Evolutionary conservation across 805 yeast genomes (phyloP).

Genomic region (Yarrowia phangngaensis): DNA sequence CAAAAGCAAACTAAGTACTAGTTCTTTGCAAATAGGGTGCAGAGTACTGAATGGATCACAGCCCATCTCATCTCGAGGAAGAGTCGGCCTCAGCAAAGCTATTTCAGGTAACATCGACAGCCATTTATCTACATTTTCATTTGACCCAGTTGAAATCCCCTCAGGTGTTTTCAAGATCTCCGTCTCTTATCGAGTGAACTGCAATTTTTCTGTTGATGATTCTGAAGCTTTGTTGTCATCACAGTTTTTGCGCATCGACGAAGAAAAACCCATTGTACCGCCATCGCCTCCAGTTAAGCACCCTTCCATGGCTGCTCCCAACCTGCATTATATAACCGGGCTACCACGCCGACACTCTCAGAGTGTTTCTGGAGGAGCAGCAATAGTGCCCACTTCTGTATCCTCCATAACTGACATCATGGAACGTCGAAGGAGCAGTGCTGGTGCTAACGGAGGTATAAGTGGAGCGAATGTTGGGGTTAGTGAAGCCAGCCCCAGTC

Average conservation of each 20-base stretch:
- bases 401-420: conserved; percentile 9
- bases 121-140: conserved; percentile 36
- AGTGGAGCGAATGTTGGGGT: neutral
- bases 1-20: conserved; percentile 41
- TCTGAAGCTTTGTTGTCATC: conserved; percentile 60
- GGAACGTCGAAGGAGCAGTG: conserved; percentile 11
- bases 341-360: conserved; percentile 21
- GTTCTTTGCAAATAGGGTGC: conserved; percentile 51
- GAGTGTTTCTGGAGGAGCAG: neutral
- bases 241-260: conserved; percentile 52
- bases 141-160: conserved; percentile 70
- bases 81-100: conserved; percentile 69
- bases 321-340: conserved; percentile 24
- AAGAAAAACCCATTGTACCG: conserved; percentile 27
- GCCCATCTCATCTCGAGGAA: conserved; percentile 74
- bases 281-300: conserved; percentile 50
- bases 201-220: conserved; percentile 62
- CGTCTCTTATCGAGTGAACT: conserved; percentile 73
- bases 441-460: neutral
- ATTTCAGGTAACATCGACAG: conserved; percentile 41
- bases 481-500: too few relatives aligned
- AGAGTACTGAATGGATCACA: conserved; percentile 68
- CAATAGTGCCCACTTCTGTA: conserved; percentile 6
- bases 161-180: conserved; percentile 70
- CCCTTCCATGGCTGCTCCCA: conserved; percentile 51